Conservation (phyloP, 2,329 filamentous ascomycete species). For the Stylonectria norvegica region DNA sequence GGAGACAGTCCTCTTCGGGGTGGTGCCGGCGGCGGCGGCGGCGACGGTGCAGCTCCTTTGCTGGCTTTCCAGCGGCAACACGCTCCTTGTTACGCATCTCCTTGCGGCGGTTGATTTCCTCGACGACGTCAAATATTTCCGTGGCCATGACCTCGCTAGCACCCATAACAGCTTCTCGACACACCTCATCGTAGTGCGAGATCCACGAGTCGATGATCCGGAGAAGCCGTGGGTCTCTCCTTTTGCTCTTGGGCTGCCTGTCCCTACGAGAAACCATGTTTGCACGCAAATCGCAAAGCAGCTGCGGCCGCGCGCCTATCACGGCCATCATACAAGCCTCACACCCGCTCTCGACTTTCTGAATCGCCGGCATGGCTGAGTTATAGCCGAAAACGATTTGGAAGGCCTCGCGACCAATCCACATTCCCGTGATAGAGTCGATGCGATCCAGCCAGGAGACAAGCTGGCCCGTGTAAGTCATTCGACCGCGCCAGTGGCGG, state of each 20-base stretch:
- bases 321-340: conserved; percentile 52
- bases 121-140: conserved; percentile 7
- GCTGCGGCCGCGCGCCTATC: conserved; percentile 41
- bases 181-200: conserved; percentile 24
- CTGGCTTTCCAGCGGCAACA: background rate
- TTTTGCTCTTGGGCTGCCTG: conserved; percentile 12
- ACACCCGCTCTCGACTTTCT: conserved; percentile 37
- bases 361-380: conserved; percentile 17
- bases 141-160: conserved; percentile 13
- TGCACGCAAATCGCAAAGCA: conserved; percentile 45
- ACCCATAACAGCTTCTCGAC: conserved; percentile 4
- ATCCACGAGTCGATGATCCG: conserved; percentile 46
- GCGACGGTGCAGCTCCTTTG: background rate
- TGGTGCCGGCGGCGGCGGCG: background rate
- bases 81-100: background rate
- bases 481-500: conserved; percentile 21
- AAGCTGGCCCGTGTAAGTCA: conserved; percentile 7
- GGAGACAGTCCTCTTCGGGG: background rate
- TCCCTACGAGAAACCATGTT: conserved; percentile 38
- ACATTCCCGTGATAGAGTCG: conserved; percentile 32
- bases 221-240: conserved; percentile 33
- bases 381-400: conserved; percentile 34
- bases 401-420: conserved; percentile 38
- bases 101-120: conserved; percentile 3
- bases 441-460: conserved; percentile 26